These are phyloP conservation scores for Ramaria rubella DNA, from an alignment of 768 basidiomycete species.

Conservation along the genomic window DNA sequence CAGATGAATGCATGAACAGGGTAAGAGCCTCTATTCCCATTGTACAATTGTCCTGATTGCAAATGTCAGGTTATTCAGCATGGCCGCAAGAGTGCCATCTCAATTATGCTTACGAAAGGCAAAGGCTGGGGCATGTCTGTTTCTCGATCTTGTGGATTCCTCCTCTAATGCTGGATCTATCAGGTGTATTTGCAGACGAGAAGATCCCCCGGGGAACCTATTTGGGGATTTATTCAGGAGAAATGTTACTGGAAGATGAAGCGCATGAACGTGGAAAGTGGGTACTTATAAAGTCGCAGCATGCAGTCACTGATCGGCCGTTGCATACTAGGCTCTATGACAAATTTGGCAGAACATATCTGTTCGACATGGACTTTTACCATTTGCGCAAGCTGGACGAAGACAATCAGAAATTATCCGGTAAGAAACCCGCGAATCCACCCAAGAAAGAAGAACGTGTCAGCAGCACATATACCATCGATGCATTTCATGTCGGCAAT, in stretches of 20 bases:
- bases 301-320: neutral
- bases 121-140: conserved; percentile 78
- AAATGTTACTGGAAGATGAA: conserved; percentile 64
- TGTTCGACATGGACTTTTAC: conserved; percentile 79
- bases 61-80: conserved; percentile 67
- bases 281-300: conserved; percentile 22
- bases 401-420: conserved; percentile 22
- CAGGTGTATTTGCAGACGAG: conserved; percentile 65
- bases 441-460: conserved; percentile 16
- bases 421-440: conserved; percentile 15
- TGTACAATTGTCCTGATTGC: neutral
- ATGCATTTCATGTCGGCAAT: conserved; percentile 85
- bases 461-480: conserved; percentile 47
- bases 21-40: conserved; percentile 37
- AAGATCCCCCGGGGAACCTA: conserved; percentile 65
- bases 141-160: neutral
- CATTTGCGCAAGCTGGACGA: conserved; percentile 40
- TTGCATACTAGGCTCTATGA: conserved; percentile 55
- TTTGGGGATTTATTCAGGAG: conserved; percentile 82
- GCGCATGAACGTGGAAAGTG: conserved; percentile 63
- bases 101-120: conserved; percentile 59
- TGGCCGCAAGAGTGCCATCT: conserved; percentile 58
- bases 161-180: conserved; percentile 1
- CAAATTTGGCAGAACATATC: conserved; percentile 65
- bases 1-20: conserved; percentile 74